These are phyloP conservation scores for Blastocystis sp. DNA, from an alignment of 352 stramenopile species.

Conservation along the genomic window DNA sequence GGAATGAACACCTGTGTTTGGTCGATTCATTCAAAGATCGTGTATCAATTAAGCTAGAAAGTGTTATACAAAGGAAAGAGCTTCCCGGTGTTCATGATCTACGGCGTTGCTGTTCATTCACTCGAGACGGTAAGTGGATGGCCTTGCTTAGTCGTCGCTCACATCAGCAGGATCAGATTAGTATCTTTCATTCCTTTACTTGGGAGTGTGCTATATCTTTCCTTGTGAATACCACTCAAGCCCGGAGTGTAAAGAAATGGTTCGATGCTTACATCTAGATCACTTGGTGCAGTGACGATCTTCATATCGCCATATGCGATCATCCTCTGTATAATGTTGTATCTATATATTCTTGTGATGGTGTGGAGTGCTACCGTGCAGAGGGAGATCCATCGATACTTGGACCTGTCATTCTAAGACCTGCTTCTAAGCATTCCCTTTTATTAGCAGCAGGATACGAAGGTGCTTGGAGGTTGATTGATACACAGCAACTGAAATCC, in stretches of 20 bases:
- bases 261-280: not conserved
- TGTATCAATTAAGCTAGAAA: not conserved
- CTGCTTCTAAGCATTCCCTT: not conserved
- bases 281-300: not conserved
- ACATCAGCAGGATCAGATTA: constrained; percentile 18
- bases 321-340: not conserved
- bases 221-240: not conserved
- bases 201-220: constrained; percentile 42
- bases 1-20: not conserved
- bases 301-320: constrained; percentile 9
- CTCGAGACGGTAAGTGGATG: constrained; percentile 47
- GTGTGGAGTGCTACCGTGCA: not conserved
- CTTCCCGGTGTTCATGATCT: constrained; percentile 35
- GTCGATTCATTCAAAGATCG: not conserved
- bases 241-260: not conserved
- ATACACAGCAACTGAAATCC: not conserved
- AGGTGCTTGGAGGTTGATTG: not conserved
- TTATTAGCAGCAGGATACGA: constrained; percentile 1
- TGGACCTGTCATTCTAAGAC: not conserved
- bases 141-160: not conserved
- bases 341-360: constrained; percentile 13
- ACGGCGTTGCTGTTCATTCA: constrained; percentile 2
- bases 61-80: not conserved
- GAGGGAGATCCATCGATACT: not conserved
- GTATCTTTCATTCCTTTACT: not conserved